Percentiles rank a stretch among this genome's conserved stretches.
Conservation (phyloP, 148 eudicot species). For the Rhododendron ferrugineum region DNA sequence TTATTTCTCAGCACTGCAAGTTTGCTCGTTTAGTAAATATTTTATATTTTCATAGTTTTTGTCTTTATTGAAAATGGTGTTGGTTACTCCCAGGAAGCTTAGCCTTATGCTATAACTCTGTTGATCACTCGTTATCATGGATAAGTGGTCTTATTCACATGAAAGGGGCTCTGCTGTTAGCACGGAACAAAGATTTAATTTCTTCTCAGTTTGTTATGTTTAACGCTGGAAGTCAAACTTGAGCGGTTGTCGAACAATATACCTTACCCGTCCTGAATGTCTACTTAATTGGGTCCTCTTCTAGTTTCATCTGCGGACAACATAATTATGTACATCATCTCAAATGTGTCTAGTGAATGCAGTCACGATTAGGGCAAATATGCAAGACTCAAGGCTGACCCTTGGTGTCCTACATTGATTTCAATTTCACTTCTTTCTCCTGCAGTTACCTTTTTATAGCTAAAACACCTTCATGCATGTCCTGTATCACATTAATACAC, state of each 20-base stretch:
- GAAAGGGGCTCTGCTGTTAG: background rate
- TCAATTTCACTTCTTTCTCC: background rate
- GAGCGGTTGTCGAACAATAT: background rate
- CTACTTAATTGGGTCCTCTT: background rate
- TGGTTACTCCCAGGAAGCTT: background rate
- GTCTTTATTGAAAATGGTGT: background rate
- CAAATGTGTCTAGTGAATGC: background rate
- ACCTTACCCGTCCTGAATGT: background rate
- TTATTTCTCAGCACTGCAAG: constrained; percentile 16
- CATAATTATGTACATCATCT: background rate
- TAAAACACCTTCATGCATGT: background rate
- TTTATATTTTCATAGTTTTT: background rate
- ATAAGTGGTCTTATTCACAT: background rate
- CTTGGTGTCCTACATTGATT: background rate
- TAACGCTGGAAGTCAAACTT: background rate
- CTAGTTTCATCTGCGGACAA: background rate
- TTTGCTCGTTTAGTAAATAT: constrained; percentile 1
- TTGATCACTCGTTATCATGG: background rate
- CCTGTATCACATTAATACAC: background rate
- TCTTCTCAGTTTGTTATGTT: background rate
- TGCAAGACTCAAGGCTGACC: background rate
- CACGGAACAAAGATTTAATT: background rate
- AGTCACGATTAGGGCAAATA: background rate
- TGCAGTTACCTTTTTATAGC: background rate
- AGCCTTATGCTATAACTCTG: background rate